Conservation (phyloP, 805 yeast species). For the Soucietia sequanensis region DNA sequence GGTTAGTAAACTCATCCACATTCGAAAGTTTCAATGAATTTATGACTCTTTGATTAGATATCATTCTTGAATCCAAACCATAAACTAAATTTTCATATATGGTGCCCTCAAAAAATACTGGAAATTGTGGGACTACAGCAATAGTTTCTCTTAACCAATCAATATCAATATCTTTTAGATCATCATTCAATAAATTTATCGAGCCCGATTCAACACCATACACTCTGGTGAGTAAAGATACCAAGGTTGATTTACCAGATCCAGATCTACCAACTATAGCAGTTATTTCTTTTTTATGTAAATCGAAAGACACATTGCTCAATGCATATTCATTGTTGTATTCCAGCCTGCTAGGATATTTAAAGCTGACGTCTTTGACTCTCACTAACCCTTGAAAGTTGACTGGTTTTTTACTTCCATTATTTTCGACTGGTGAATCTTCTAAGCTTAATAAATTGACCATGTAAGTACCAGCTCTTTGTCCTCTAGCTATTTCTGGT, state of each 20-base stretch:
- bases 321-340: constrained; percentile 42
- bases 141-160: constrained; percentile 51
- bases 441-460: constrained; percentile 37
- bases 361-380: constrained; percentile 48
- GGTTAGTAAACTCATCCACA: constrained; percentile 51
- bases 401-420: constrained; percentile 33
- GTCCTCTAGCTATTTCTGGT: constrained; percentile 82
- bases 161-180: constrained; percentile 46
- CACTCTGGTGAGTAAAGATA: constrained; percentile 54
- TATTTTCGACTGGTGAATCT: constrained; percentile 34
- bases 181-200: constrained; percentile 45
- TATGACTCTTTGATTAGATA: constrained; percentile 29
- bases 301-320: constrained; percentile 37
- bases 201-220: constrained; percentile 40
- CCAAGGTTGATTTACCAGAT: constrained; percentile 83
- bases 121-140: constrained; percentile 74
- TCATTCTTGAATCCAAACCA: constrained; percentile 38
- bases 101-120: constrained; percentile 70
- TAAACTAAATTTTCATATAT: constrained; percentile 69
- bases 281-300: constrained; percentile 49
- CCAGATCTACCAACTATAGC: constrained; percentile 89
- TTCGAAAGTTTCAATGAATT: constrained; percentile 46
- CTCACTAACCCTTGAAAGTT: constrained; percentile 20
- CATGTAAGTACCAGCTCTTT: constrained; percentile 61
- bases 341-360: constrained; percentile 43